phyloP scores from a whole-genome alignment of 2,329 filamentous ascomycete species.

The Penicillium brasilianum region DNA sequence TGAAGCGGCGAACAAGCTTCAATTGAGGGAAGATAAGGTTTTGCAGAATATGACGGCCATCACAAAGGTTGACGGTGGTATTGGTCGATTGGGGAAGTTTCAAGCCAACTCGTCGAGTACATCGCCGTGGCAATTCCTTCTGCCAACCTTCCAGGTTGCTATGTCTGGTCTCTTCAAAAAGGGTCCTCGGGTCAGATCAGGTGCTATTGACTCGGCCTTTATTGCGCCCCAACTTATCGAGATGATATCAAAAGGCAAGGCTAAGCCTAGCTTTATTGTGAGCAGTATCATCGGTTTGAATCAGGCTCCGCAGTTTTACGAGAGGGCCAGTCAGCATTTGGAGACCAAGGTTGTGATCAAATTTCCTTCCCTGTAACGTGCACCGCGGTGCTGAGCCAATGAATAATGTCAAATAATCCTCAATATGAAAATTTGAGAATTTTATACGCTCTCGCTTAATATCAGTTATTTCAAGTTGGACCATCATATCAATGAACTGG shows the following conservation, averaged over 20 bases:
- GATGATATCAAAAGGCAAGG: conserved; percentile 5
- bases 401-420: neutral
- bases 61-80: neutral
- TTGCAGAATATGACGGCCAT: conserved; percentile 3
- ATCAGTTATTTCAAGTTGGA: neutral
- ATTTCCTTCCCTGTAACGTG: neutral
- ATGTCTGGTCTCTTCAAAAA: neutral
- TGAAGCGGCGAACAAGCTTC: conserved; percentile 14
- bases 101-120: neutral
- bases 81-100: neutral
- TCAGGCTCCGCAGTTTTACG: conserved; percentile 7
- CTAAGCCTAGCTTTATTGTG: conserved; percentile 14
- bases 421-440: neutral
- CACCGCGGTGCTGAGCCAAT: neutral
- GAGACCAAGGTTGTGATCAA: conserved; percentile 4
- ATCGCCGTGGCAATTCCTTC: neutral
- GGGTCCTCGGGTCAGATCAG: conserved; percentile 5
- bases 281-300: conserved; percentile 11
- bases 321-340: neutral
- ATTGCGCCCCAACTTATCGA: neutral
- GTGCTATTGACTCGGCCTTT: neutral
- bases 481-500: neutral
- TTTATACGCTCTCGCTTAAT: too few relatives aligned
- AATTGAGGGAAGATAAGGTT: neutral
- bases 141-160: neutral